Conservation (phyloP, 1,284 basidiomycete species). For the Cronartium quercuum region DNA sequence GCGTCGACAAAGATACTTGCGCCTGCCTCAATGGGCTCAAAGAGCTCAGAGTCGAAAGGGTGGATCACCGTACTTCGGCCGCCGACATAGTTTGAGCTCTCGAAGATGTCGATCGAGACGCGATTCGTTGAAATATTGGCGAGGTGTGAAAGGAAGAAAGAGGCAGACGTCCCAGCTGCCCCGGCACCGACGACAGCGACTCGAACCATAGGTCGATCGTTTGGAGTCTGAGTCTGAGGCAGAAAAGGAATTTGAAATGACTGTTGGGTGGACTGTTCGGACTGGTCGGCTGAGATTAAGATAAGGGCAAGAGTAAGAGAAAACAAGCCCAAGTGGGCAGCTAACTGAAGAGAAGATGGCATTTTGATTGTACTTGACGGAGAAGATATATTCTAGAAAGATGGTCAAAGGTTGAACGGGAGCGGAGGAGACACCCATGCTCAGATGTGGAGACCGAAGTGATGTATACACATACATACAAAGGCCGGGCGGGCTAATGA, state of each 20-base stretch:
- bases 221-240: not conserved
- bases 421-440: too few species aligned
- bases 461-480: too few species aligned
- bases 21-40: slow-evolving; percentile 68
- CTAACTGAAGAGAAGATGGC: too few species aligned
- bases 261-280: too few species aligned
- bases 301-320: not conserved
- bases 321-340: not conserved
- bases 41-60: slow-evolving; percentile 63
- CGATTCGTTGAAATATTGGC: slow-evolving; percentile 38
- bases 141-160: slow-evolving; percentile 67
- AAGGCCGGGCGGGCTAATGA: too few species aligned
- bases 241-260: not conserved
- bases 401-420: too few species aligned
- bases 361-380: too few species aligned
- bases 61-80: slow-evolving; percentile 68
- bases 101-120: slow-evolving; percentile 8
- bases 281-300: too few species aligned
- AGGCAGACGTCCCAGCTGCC: slow-evolving; percentile 73
- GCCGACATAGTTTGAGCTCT: slow-evolving; percentile 21
- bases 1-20: slow-evolving; percentile 77
- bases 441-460: too few species aligned
- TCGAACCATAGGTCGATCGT: slow-evolving; percentile 32
- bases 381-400: too few species aligned
- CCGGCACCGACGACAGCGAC: slow-evolving; percentile 83